phyloP scores from a whole-genome alignment of 2,329 filamentous ascomycete species.

The Sarocladium brachiariae region DNA sequence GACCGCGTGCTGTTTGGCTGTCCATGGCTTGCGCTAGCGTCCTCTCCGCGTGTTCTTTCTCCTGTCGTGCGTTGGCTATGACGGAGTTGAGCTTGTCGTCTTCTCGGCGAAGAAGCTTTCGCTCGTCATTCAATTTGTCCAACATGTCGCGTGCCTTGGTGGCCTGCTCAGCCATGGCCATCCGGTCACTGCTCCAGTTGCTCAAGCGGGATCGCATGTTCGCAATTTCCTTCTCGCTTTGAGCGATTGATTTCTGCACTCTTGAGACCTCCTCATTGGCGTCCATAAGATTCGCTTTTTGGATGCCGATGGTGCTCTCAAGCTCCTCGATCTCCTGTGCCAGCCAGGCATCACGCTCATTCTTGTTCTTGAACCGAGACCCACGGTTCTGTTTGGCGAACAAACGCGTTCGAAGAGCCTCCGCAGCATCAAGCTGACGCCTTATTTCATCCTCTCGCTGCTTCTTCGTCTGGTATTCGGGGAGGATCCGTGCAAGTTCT shows the following conservation, averaged over 20 bases:
- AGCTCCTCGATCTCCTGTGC: constrained; percentile 74
- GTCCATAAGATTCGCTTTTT: constrained; percentile 79
- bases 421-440: constrained; percentile 66
- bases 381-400: constrained; percentile 90
- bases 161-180: constrained; percentile 65
- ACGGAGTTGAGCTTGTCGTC: constrained; percentile 80
- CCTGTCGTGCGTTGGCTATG: constrained; percentile 66
- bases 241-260: constrained; percentile 63
- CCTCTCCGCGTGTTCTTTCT: constrained; percentile 71
- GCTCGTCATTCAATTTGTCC: constrained; percentile 76
- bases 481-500: constrained; percentile 68
- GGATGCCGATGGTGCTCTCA: constrained; percentile 65
- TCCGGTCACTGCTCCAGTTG: constrained; percentile 68
- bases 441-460: constrained; percentile 65
- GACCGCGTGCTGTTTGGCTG: constrained; percentile 73
- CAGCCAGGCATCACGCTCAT: constrained; percentile 79
- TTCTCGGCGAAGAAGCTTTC: constrained; percentile 81
- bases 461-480: constrained; percentile 68
- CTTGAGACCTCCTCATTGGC: constrained; percentile 74
- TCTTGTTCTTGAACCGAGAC: constrained; percentile 80
- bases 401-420: constrained; percentile 68
- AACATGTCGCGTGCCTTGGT: constrained; percentile 70
- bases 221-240: constrained; percentile 66
- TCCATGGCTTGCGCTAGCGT: constrained; percentile 83
- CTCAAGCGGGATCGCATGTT: constrained; percentile 66